A percentile compares a stretch with the other conserved stretches of the same genome.
phyloP scores from a whole-genome alignment of 495 filamentous ascomycete species.

The Xylaria intraflava region DNA sequence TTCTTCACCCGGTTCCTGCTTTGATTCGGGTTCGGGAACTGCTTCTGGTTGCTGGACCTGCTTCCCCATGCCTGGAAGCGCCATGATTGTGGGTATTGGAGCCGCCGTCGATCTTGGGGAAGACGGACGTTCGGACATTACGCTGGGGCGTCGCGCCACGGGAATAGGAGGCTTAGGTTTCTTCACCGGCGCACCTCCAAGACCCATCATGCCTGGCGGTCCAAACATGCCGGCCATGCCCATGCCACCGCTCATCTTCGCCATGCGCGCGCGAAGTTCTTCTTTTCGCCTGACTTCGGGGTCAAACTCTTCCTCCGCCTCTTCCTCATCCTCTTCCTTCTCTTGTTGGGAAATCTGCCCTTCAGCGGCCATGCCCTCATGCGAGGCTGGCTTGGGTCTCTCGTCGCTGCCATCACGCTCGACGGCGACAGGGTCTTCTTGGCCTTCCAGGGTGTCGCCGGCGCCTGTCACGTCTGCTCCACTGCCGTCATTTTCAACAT shows the following conservation, averaged over 20 bases:
- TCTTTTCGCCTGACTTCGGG: slow-evolving; percentile 80
- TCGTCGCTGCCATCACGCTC: slow-evolving; percentile 71
- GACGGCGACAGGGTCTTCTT: slow-evolving; percentile 55
- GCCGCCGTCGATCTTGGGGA: slow-evolving; percentile 48
- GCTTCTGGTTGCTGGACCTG: slow-evolving; percentile 32
- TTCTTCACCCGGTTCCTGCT: slow-evolving; percentile 28
- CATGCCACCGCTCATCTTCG: slow-evolving; percentile 97
- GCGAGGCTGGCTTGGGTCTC: slow-evolving; percentile 26
- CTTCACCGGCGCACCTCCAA: slow-evolving; percentile 48
- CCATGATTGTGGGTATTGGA: slow-evolving; percentile 60
- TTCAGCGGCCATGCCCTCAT: slow-evolving; percentile 24
- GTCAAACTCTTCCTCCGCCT: slow-evolving; percentile 85
- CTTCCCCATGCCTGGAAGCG: slow-evolving; percentile 61
- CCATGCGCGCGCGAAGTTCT: slow-evolving; percentile 90
- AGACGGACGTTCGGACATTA: slow-evolving; percentile 40
- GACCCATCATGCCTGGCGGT: slow-evolving; percentile 61
- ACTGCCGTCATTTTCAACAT: slow-evolving; percentile 63
- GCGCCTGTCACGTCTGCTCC: slow-evolving; percentile 87
- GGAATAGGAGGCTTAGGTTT: slow-evolving; percentile 56
- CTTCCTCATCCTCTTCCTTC: slow-evolving; percentile 53
- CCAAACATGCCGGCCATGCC: slow-evolving; percentile 95
- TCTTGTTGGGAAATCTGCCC: slow-evolving; percentile 37
- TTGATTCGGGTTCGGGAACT: slow-evolving; percentile 33
- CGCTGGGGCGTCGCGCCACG: slow-evolving; percentile 41
- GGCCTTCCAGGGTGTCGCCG: slow-evolving; percentile 75